A percentile compares a stretch with the other conserved stretches of the same genome.
Conservation (phyloP, 1,284 basidiomycete genomes). For the Entoloma clypeatum region DNA sequence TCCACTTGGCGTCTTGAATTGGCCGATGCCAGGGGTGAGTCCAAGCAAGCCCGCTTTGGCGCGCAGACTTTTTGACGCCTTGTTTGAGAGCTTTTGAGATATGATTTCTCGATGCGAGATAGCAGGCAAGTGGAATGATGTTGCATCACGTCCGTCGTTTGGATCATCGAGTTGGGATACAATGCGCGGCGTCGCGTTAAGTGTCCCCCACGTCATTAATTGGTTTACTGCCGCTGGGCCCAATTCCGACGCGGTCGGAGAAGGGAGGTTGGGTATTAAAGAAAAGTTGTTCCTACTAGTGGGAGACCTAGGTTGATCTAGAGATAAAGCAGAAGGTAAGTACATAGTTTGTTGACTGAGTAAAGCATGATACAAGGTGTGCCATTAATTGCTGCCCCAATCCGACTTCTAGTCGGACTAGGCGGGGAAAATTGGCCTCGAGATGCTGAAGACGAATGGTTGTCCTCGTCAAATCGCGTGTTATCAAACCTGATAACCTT, state of each 20-base stretch:
- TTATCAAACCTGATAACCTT: conserved; percentile 73
- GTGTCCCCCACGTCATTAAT: conserved; percentile 91
- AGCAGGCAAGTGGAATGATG: conserved; percentile 69
- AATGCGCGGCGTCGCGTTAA: conserved; percentile 82
- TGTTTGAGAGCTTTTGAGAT: conserved; percentile 73
- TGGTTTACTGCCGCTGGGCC: conserved; percentile 75
- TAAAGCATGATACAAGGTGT: conserved; percentile 53
- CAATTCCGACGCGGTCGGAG: conserved; percentile 78
- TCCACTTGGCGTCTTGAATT: conserved; percentile 27
- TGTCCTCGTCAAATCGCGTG: conserved; percentile 75
- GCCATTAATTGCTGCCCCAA: conserved; percentile 86
- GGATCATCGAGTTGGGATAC: conserved; percentile 65
- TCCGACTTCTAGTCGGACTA: conserved; percentile 83
- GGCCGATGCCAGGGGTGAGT: conserved; percentile 35
- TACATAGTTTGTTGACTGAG: conserved; percentile 7
- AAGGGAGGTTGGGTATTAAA: conserved; percentile 81
- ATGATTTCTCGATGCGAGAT: conserved; percentile 73
- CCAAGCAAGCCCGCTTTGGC: conserved; percentile 63
- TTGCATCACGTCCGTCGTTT: conserved; percentile 44
- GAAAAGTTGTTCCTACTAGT: conserved; percentile 55
- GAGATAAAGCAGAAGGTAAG: conserved; percentile 14
- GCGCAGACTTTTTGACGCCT: conserved; percentile 64
- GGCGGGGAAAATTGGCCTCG: conserved; percentile 60
- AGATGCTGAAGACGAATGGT: conserved; percentile 40
- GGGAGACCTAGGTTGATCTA: conserved; percentile 60